phyloP scores from a whole-genome alignment of 345 rosid species.

The Dipteronia dyeriana region DNA sequence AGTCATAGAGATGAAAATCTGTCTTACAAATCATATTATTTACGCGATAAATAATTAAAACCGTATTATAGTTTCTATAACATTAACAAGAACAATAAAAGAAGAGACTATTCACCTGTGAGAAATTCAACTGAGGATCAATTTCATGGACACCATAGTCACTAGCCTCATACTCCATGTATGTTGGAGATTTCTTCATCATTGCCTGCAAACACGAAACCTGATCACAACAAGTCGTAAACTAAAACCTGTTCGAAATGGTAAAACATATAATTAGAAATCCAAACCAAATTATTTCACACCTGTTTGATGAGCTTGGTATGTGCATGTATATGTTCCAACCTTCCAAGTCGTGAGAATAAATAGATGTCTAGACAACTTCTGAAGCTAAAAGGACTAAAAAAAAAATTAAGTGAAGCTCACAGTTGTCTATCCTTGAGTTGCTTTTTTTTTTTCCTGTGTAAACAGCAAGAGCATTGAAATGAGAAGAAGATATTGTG shows the following conservation, averaged over 20 bases:
- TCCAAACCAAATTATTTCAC: not conserved
- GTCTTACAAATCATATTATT: not conserved
- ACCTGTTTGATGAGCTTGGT: slow-evolving; percentile 11
- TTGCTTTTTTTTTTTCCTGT: not conserved
- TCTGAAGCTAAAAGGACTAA: not conserved
- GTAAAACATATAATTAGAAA: not conserved
- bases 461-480: slow-evolving; percentile 2
- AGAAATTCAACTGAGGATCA: slow-evolving; percentile 49
- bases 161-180: slow-evolving; percentile 30
- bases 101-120: slow-evolving; percentile 35
- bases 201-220: slow-evolving; percentile 20
- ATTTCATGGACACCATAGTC: slow-evolving; percentile 40
- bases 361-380: not conserved
- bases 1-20: no score
- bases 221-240: not conserved
- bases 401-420: not conserved
- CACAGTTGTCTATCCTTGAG: slow-evolving; percentile 13
- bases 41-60: no score
- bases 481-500: slow-evolving; percentile 4
- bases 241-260: not conserved
- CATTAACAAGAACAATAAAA: not conserved
- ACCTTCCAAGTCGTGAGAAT: not conserved
- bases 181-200: slow-evolving; percentile 32
- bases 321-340: not conserved
- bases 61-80: not conserved